Base-by-base conservation (phyloP, 257 asterid genomes). In the Solanum pinnatisectum region DNA sequence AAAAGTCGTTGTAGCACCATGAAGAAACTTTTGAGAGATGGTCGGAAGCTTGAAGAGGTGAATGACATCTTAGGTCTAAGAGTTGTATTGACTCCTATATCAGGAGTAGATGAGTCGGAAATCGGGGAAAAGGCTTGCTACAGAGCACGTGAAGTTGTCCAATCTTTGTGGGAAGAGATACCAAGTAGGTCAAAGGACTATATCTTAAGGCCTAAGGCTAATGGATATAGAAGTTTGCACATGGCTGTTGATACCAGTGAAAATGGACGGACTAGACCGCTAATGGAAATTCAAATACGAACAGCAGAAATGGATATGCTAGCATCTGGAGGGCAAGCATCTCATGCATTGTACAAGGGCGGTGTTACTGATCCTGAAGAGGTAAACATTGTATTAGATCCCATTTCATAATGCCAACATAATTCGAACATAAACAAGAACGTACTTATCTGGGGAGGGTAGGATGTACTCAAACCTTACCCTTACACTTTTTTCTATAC, bases 1-100 rank as follows among this genome's bases (percentile, higher is more conserved):
- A 96, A 96, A 92, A 95, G 98, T 88, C 95, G 96, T 79, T 96
- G 93, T 84, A 96, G 99, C 92, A 94, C 99, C 84, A 96, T 96
- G 99, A 96, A 96, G 95, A 96, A 96, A 86, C 95, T 96, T 7
- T 72, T 96, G 89, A 92, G 94, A 90, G 98, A 95, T 87, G 98
- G 98, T 4, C 97, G 99, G 46, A 95, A 92, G 88, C 96, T 98
- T 83, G 98, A 96, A 90, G 95, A 96, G 91, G 98, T 96, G 84
- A 92, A 95, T 46, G 98, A 96, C 88, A 90, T 95, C 86, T 90
- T 95, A 88, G 99, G 98, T 76, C 87, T 96, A 74, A 91, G 99
- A 89, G 98, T 96, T 18, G 87, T 96, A 79, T 72, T 96, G 89
- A 90, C 81, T 84, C 93, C 98, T 70, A 39, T 49, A 40, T 88